phyloP scores from a whole-genome alignment of 1,284 basidiomycete species.

The Austroboletus rostrupii region DNA sequence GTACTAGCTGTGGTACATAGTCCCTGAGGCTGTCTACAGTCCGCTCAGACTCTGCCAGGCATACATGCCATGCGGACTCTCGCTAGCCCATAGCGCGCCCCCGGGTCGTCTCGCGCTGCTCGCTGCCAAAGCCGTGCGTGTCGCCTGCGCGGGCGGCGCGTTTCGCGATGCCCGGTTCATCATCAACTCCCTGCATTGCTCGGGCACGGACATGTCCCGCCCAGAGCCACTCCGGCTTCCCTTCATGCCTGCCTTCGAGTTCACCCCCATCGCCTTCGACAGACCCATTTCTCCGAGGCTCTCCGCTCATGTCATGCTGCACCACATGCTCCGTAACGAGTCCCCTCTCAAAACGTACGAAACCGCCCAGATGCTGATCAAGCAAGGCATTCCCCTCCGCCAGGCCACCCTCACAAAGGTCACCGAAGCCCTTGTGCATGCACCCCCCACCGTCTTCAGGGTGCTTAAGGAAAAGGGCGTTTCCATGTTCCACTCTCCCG shows the following conservation, averaged over 20 bases:
- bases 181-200: constrained; percentile 53
- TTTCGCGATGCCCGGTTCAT: constrained; percentile 51
- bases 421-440: constrained; percentile 32
- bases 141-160: constrained; percentile 41
- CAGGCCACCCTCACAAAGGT: constrained; percentile 46
- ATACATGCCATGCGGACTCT: too few relatives aligned
- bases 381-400: constrained; percentile 45
- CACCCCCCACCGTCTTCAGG: constrained; percentile 27
- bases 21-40: too few relatives aligned
- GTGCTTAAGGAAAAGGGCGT: constrained; percentile 23
- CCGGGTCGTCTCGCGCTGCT: constrained; percentile 34
- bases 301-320: constrained; percentile 58
- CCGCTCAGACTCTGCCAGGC: too few relatives aligned
- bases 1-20: too few relatives aligned
- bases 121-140: constrained; percentile 50
- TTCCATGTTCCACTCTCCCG: constrained; percentile 9
- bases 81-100: too few relatives aligned
- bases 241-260: constrained; percentile 30
- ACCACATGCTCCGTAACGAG: constrained; percentile 54
- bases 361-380: constrained; percentile 50
- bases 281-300: constrained; percentile 52
- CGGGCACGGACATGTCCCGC: constrained; percentile 25
- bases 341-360: constrained; percentile 44
- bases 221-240: constrained; percentile 20
- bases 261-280: constrained; percentile 45